These are phyloP conservation scores for Pyrenochaeta sp. DNA, from an alignment of 2,329 filamentous ascomycete species.

Conservation along the genomic window DNA sequence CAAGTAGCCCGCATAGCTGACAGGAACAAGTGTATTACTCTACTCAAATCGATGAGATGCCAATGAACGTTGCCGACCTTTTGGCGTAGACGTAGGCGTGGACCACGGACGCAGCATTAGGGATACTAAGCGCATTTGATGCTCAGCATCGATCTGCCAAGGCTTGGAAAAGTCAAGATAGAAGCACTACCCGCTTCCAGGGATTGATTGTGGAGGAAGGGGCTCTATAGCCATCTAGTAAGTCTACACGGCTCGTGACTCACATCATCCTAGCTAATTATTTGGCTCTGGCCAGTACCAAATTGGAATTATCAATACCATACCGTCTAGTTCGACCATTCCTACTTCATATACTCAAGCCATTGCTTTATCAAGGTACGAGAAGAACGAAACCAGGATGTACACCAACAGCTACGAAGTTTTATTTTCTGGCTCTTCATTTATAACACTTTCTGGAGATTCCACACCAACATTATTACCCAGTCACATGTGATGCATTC, in stretches of 20 bases:
- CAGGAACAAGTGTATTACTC: conserved; percentile 80
- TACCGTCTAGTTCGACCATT: too few relatives aligned
- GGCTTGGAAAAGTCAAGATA: conserved; percentile 1
- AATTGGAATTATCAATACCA: background rate
- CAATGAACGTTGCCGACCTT: conserved; percentile 76
- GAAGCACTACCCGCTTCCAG: conserved; percentile 26
- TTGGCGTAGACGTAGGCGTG: conserved; percentile 27
- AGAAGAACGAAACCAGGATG: too few relatives aligned
- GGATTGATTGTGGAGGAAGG: conserved; percentile 46
- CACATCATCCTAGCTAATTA: background rate
- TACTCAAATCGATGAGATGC: conserved; percentile 98
- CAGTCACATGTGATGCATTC: too few relatives aligned
- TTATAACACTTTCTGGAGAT: too few relatives aligned
- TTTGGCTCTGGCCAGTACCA: background rate
- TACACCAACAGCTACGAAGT: too few relatives aligned
- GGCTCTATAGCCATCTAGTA: conserved; percentile 43
- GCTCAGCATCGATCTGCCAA: background rate
- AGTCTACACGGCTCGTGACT: conserved; percentile 4
- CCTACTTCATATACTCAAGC: too few relatives aligned
- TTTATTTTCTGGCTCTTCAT: too few relatives aligned
- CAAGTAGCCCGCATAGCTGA: conserved; percentile 42
- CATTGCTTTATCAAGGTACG: too few relatives aligned
- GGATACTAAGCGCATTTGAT: background rate
- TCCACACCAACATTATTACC: too few relatives aligned
- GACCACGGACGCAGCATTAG: background rate